phyloP scores from a whole-genome alignment of 129 eudicot species.

The Chrysanthemum makinoi region DNA sequence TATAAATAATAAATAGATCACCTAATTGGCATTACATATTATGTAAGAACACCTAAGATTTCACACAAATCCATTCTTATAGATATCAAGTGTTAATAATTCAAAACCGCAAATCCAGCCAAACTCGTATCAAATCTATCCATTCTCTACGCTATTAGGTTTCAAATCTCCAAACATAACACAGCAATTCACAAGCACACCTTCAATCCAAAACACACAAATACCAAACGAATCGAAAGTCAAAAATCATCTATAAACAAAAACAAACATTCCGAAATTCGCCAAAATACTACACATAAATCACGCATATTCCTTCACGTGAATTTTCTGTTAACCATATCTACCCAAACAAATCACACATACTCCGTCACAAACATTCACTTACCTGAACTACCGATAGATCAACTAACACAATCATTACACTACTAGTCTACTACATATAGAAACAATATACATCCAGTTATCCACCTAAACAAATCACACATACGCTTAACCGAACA shows the following conservation, averaged over 20 bases:
- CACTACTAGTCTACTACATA: too few relatives aligned
- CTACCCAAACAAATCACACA: too few relatives aligned
- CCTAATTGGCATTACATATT: conserved; percentile 2
- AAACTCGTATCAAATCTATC: not conserved
- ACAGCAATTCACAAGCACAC: conserved; percentile 3
- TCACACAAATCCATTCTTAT: conserved; percentile 10
- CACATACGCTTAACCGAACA: not conserved
- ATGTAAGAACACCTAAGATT: conserved; percentile 15
- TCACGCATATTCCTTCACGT: not conserved
- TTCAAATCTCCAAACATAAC: not conserved
- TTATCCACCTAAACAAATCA: too few relatives aligned
- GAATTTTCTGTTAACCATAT: conserved; percentile 8
- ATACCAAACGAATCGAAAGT: conserved; percentile 9
- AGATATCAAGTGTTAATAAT: not conserved
- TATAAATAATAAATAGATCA: conserved; percentile 5
- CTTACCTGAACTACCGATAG: not conserved
- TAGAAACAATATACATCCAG: too few relatives aligned
- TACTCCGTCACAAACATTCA: too few relatives aligned
- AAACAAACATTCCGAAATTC: not conserved
- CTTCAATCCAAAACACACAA: not conserved
- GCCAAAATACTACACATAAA: conserved; percentile 7
- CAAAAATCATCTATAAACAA: conserved; percentile 4
- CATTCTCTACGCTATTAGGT: conserved; percentile 5
- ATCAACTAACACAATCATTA: not conserved
- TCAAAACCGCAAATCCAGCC: not conserved